Conservation (phyloP, 352 stramenopile species). For the Phytopythium oedochilum region DNA sequence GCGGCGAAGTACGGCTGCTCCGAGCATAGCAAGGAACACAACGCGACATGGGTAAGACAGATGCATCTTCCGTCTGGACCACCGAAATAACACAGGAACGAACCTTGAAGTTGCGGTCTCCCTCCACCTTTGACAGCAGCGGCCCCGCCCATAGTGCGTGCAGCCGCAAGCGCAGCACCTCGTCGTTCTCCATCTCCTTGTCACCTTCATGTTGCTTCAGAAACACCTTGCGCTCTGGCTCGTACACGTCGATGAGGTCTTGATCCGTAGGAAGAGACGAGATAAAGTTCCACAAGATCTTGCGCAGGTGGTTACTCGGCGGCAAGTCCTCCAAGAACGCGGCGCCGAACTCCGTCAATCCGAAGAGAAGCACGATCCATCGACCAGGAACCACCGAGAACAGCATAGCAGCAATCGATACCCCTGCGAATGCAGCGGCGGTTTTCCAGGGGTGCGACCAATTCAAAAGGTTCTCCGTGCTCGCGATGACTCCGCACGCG, state of each 20-base stretch:
- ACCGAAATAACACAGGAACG: not conserved
- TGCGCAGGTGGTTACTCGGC: slow-evolving; percentile 71
- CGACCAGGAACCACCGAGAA: slow-evolving; percentile 64
- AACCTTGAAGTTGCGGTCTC: slow-evolving; percentile 70
- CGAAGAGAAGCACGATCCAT: slow-evolving; percentile 73
- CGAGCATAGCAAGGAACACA: slow-evolving; percentile 11
- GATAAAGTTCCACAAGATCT: slow-evolving; percentile 79
- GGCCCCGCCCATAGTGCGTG: slow-evolving; percentile 67
- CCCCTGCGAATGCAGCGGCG: slow-evolving; percentile 43
- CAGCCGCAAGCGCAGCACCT: slow-evolving; percentile 44
- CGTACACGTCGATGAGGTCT: slow-evolving; percentile 76
- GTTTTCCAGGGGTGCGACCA: slow-evolving; percentile 88
- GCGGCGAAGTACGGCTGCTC: slow-evolving; percentile 47
- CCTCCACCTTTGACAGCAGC: slow-evolving; percentile 56
- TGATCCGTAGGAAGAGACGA: slow-evolving; percentile 78
- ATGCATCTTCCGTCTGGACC: too few species aligned
- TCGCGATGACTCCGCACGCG: slow-evolving; percentile 63
- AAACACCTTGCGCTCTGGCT: slow-evolving; percentile 57
- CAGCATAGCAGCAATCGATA: slow-evolving; percentile 43
- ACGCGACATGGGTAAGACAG: not conserved
- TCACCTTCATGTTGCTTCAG: slow-evolving; percentile 36
- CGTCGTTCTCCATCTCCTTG: slow-evolving; percentile 45
- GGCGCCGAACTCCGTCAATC: slow-evolving; percentile 71
- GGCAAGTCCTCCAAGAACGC: slow-evolving; percentile 74
- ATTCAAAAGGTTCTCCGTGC: slow-evolving; percentile 81